Evolutionary conservation across 208 protist genomes (phyloP).

Genomic region (Trypanosoma grayi): DNA sequence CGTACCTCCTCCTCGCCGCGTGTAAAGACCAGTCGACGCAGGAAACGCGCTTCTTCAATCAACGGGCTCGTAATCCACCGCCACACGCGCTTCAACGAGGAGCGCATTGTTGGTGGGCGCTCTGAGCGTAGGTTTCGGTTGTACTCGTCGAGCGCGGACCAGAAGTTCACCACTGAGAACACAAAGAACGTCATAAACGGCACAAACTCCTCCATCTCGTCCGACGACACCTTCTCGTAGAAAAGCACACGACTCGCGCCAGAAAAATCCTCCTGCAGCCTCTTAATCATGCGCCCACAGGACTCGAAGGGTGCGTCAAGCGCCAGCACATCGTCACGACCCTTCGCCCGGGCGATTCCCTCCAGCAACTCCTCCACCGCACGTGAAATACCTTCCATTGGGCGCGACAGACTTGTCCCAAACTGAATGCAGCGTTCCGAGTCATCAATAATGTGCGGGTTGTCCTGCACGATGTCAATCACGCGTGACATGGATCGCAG

Average conservation of each 20-base stretch:
- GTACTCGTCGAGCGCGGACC: constrained; percentile 58
- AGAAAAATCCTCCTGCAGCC: constrained; percentile 66
- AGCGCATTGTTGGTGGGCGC: constrained; percentile 10
- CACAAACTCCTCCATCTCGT: constrained; percentile 74
- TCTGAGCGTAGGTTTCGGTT: constrained; percentile 24
- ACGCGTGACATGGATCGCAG: constrained; percentile 68
- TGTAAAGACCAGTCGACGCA: constrained; percentile 33
- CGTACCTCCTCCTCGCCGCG: constrained; percentile 43
- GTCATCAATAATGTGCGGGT: constrained; percentile 60
- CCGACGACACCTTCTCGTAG: constrained; percentile 38
- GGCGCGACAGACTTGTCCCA: constrained; percentile 43
- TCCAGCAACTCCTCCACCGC: constrained; percentile 53
- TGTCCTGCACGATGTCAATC: constrained; percentile 71
- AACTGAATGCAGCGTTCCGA: constrained; percentile 52
- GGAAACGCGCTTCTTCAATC: constrained; percentile 37
- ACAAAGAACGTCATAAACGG: constrained; percentile 84
- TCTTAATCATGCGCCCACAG: constrained; percentile 41
- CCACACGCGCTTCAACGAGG: constrained; percentile 19
- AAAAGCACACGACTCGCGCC: constrained; percentile 52
- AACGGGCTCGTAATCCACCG: constrained; percentile 35
- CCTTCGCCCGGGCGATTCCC: constrained; percentile 40
- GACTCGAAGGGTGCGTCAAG: constrained; percentile 48
- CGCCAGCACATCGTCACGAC: constrained; percentile 38
- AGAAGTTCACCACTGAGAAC: constrained; percentile 80
- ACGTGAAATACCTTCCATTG: constrained; percentile 55